Conservation (phyloP, 2,329 filamentous ascomycete genomes). For the Pyricularia grisea region DNA sequence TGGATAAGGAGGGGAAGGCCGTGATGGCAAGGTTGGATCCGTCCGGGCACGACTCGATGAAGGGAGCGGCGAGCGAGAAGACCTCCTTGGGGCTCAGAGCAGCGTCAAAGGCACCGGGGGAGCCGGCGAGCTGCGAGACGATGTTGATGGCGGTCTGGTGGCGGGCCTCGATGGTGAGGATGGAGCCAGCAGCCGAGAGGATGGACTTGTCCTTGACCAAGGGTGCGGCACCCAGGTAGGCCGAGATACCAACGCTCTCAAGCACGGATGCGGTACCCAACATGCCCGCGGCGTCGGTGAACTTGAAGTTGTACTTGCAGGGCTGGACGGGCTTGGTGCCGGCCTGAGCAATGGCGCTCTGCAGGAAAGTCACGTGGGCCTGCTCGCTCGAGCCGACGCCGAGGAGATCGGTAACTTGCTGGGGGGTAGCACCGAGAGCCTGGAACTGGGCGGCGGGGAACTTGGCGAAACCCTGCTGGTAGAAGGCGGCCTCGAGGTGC, state of each 20-base stretch:
- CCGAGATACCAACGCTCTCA: conserved; percentile 66
- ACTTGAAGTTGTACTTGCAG: conserved; percentile 64
- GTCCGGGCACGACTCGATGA: conserved; percentile 61
- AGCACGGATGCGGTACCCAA: conserved; percentile 60
- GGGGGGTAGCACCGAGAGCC: conserved; percentile 46
- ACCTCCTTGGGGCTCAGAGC: conserved; percentile 58
- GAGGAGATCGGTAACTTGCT: conserved; percentile 50
- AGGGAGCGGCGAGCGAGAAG: conserved; percentile 64
- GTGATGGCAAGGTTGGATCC: conserved; percentile 55
- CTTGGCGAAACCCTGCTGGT: conserved; percentile 59
- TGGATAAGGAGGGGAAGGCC: conserved; percentile 50
- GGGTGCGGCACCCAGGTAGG: conserved; percentile 62
- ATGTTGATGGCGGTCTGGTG: conserved; percentile 66
- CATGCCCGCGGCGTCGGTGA: conserved; percentile 57
- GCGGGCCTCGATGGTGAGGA: conserved; percentile 63
- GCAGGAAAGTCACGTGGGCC: conserved; percentile 50
- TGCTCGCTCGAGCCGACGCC: conserved; percentile 54
- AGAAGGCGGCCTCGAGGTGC: conserved; percentile 65
- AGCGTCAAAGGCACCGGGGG: conserved; percentile 62
- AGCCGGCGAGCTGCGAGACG: conserved; percentile 45
- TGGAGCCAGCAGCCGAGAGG: conserved; percentile 57
- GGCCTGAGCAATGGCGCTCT: conserved; percentile 49
- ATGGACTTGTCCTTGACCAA: conserved; percentile 50
- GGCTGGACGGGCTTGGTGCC: conserved; percentile 57
- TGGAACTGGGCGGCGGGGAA: conserved; percentile 57